Conservation (phyloP, 257 asterid genomes). For the Ehretia macrophylla region DNA sequence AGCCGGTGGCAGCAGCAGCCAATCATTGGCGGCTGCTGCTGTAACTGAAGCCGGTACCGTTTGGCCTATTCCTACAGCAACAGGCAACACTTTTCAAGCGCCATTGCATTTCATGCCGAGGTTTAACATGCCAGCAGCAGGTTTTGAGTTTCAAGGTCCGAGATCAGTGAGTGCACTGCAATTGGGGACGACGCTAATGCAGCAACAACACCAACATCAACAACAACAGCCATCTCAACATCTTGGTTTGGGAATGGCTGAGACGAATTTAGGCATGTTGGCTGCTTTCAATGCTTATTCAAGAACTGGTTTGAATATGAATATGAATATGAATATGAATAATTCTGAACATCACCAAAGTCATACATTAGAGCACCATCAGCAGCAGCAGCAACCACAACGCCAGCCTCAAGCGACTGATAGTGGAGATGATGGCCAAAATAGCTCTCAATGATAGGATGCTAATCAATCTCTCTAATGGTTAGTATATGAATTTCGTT, state of each 20-base stretch:
- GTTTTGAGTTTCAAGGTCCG: constrained; percentile 45
- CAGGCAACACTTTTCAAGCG: constrained; percentile 36
- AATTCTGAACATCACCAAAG: constrained; percentile 25
- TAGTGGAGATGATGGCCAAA: constrained; percentile 23
- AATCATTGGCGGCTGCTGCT: constrained; percentile 5
- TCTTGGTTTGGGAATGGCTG: constrained; percentile 50
- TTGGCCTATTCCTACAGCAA: constrained; percentile 51
- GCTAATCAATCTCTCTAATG: neutral
- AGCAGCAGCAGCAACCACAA: constrained; percentile 21
- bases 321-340: constrained; percentile 32
- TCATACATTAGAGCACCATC: constrained; percentile 30
- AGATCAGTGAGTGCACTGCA: constrained; percentile 29
- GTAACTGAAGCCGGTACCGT: constrained; percentile 22
- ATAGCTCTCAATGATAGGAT: constrained; percentile 16
- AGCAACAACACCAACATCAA: constrained; percentile 24
- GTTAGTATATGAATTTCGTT: no score
- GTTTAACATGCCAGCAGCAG: constrained; percentile 43
- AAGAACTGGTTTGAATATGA: constrained; percentile 22
- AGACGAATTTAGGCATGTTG: constrained; percentile 59
- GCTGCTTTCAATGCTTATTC: constrained; percentile 59
- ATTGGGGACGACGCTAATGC: constrained; percentile 45
- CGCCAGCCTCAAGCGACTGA: constrained; percentile 20
- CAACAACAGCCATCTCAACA: constrained; percentile 41
- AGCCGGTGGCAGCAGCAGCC: constrained; percentile 9
- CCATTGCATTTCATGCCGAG: constrained; percentile 55